Percentiles rank a stretch among this genome's conserved stretches.
These are phyloP conservation scores for Penstemon eatonii DNA, from an alignment of 257 asterid species.

Conservation along the genomic window DNA sequence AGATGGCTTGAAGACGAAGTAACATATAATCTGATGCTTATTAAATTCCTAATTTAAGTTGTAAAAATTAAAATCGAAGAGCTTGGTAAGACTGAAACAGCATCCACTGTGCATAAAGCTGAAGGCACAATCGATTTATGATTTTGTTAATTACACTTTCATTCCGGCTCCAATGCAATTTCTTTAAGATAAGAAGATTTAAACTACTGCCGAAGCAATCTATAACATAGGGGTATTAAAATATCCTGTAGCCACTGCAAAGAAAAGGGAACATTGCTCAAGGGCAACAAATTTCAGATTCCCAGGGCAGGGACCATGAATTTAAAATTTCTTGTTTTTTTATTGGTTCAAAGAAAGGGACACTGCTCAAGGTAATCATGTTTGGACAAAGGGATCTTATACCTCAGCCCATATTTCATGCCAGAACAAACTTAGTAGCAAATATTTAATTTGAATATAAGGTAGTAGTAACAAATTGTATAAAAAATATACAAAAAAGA, in stretches of 20 bases:
- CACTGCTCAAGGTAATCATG: constrained; percentile 25
- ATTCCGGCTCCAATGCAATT: background rate
- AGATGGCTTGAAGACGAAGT: constrained; percentile 9
- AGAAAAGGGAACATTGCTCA: background rate
- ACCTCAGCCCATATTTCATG: constrained; percentile 22
- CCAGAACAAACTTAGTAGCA: constrained; percentile 7
- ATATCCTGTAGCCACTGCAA: background rate
- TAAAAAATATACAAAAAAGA: background rate
- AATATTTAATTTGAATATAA: constrained; percentile 10
- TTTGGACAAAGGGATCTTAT: constrained; percentile 25
- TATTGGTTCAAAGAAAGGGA: background rate
- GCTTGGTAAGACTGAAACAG: constrained; percentile 10
- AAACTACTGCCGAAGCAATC: background rate
- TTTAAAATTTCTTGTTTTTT: background rate
- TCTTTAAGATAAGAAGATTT: background rate
- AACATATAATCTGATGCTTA: constrained; percentile 1
- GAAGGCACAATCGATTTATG: background rate
- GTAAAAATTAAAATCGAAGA: background rate
- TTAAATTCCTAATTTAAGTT: background rate
- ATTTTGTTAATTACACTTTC: background rate
- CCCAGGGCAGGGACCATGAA: constrained; percentile 6
- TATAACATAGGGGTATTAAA: background rate
- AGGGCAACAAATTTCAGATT: background rate
- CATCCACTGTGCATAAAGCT: constrained; percentile 10
- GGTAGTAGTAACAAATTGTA: constrained; percentile 12